Conservation (phyloP, 202 grass and related monocot species). For the Schoenoplectus triqueter region DNA sequence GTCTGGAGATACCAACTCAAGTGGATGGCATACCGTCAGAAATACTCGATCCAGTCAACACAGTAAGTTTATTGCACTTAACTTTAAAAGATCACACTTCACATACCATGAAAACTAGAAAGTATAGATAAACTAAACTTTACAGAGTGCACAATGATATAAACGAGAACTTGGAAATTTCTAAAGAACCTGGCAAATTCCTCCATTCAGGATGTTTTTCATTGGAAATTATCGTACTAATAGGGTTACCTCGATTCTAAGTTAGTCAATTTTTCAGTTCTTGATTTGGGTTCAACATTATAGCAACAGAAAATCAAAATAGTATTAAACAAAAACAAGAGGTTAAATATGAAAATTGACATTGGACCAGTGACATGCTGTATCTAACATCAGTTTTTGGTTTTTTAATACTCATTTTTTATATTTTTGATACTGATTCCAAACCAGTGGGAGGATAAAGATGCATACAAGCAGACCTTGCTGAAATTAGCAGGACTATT, state of each 20-base stretch:
- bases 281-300: neutral
- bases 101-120: neutral
- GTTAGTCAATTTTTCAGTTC: neutral
- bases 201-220: neutral
- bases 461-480: constrained; percentile 70
- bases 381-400: too few relatives aligned
- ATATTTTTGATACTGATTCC: neutral
- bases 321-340: neutral
- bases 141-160: neutral
- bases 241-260: neutral
- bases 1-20: constrained; percentile 77
- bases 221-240: neutral
- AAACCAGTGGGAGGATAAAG: constrained; percentile 72
- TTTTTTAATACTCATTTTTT: too few relatives aligned
- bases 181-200: neutral
- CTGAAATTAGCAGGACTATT: constrained; percentile 80
- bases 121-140: neutral
- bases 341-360: neutral
- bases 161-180: neutral
- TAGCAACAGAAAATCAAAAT: neutral
- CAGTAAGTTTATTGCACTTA: constrained; percentile 48
- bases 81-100: neutral
- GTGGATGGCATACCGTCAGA: constrained; percentile 73
- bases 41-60: constrained; percentile 91
- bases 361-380: too few relatives aligned